Evolutionary conservation across 371 early-diverging fungal genomes (phyloP), one percentile per base, ranked within the genome.

Genomic region (Racocetra persica): DNA sequence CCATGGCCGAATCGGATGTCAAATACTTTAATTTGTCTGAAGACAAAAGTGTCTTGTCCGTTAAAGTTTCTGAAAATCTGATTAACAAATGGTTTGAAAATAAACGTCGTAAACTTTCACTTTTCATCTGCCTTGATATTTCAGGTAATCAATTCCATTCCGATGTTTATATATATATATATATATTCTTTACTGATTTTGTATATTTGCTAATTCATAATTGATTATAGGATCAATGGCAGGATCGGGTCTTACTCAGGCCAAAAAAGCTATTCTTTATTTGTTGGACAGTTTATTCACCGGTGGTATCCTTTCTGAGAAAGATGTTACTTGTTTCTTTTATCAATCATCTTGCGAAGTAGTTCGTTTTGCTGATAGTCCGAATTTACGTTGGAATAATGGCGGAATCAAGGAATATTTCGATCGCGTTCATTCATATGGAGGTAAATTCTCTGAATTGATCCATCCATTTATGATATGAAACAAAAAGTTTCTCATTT

Each of bases 301-400:
- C 8, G 7, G 28, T 20, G 20, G 36, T 5, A n/a, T 49, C 7
- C 26, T 67, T 32, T 4, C 22, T 13, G 80, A 79, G 22, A 52
- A 54, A 41, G 71, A 79, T n/a, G 28, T 79, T 28, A 79, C 80
- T 52, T 79, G 80, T 24, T 55, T 79, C 36, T 79, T 79, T 71
- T 79, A 70, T 71, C 26, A 79, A 24, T 32, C 70, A 16, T 7
- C 20, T n/a, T 79, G 80, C 70, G n/a, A 79, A 38, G 80, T 66
- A 24, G 55, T 54, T 18, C n/a, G 51, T 22, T 79, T 79, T 32
- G 71, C 57, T 8, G 59, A 67, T 38, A 22, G 70, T 70, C 80
- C 71, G 5, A 55, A 57, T 26, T 55, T 79, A 57, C 55, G 36
- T 41, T 79, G 80, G 80, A 24, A n/a, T 1, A 79, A 54, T 70